Base-by-base conservation (phyloP, 2,329 filamentous ascomycete genomes). In the Diaporthe longicolla region DNA sequence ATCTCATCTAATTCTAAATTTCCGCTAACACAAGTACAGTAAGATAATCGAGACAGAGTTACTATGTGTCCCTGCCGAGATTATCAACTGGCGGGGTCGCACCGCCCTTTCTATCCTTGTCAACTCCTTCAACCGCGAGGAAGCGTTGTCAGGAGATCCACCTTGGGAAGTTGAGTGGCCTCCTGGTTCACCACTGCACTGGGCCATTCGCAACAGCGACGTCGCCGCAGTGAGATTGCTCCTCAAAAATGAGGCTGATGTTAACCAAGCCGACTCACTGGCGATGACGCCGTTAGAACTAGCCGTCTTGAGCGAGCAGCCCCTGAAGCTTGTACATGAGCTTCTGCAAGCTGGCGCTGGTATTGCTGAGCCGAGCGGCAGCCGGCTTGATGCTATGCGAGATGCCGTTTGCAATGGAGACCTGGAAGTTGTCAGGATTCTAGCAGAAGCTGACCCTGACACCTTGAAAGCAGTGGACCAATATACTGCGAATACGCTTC, bases 401-500 rank as follows among this genome's bases (percentile, higher is more conserved):
- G 1, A 15, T 0, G 57, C 13, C 35, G 9, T 59, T 40, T 0
- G n/a, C 32, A 40, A 2, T 0, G 57, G 13, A 40, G 3, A 59
- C 13, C 5, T 59, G 13, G 57, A 26, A 7, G 35, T 59, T 7
- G 35, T 59, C 57, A 17, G 40, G 13, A 19, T 24, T 4, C 19
- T 59, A 15, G 32, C 32, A 4, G 57, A 40, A 19, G 35, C 35
- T 24, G 13, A 26, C 19, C 35, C 35, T 24, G 57, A 40, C 0
- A 59, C 57, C 13, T 19, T 40, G 13, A 59, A 24, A 5, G 11
- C 3, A 0, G 35, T 59, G n/a, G 35, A 40, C 6, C 21, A 24
- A 26, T 4, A 1, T 0, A 19, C 7, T 19, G 11, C 35, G 0
- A 6, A 40, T 26, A 0, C 0, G 0, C 57, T 40, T 40, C n/a